These are phyloP conservation scores for Trichoderma pleuroti DNA, from an alignment of 2,329 filamentous ascomycete genomes.

Conservation along the genomic window DNA sequence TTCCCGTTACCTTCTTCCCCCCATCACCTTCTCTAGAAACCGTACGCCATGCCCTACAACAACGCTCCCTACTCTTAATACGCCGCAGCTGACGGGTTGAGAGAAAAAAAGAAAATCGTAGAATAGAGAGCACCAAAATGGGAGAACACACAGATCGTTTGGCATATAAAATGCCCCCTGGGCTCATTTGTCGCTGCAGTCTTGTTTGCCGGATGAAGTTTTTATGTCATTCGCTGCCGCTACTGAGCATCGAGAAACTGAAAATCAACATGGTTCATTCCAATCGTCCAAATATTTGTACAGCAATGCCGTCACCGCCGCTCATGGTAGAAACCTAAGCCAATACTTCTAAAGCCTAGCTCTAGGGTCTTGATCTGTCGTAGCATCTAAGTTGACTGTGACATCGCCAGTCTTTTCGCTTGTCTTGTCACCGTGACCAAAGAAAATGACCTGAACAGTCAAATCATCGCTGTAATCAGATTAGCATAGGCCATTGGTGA, in stretches of 20 bases:
- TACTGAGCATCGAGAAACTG: not conserved
- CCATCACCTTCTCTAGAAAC: not conserved
- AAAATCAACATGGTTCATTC: slow-evolving; percentile 2
- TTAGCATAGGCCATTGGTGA: slow-evolving; percentile 18
- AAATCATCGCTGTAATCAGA: slow-evolving; percentile 69
- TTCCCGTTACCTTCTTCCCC: not conserved
- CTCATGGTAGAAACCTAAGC: slow-evolving; percentile 3
- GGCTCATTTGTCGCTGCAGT: not conserved
- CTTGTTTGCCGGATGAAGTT: not conserved
- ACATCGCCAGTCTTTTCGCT: slow-evolving; percentile 57
- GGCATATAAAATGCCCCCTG: not conserved
- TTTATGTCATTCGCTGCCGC: not conserved
- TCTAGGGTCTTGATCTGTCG: slow-evolving; percentile 48
- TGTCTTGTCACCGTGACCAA: slow-evolving; percentile 73
- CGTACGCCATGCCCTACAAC: slow-evolving; percentile 13
- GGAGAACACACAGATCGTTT: not conserved
- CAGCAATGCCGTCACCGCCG: slow-evolving; percentile 1
- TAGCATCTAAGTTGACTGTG: slow-evolving; percentile 81
- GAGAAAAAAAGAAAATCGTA: not conserved
- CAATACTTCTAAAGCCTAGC: slow-evolving; percentile 36
- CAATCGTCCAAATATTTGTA: slow-evolving; percentile 4
- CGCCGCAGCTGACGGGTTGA: not conserved
- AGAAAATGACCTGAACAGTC: slow-evolving; percentile 98
- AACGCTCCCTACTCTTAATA: not conserved
- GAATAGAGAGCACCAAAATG: not conserved